Percentiles rank a stretch among this genome's conserved stretches.
Conservation (phyloP, 352 stramenopile species). For the Phytopythium helicoides region DNA sequence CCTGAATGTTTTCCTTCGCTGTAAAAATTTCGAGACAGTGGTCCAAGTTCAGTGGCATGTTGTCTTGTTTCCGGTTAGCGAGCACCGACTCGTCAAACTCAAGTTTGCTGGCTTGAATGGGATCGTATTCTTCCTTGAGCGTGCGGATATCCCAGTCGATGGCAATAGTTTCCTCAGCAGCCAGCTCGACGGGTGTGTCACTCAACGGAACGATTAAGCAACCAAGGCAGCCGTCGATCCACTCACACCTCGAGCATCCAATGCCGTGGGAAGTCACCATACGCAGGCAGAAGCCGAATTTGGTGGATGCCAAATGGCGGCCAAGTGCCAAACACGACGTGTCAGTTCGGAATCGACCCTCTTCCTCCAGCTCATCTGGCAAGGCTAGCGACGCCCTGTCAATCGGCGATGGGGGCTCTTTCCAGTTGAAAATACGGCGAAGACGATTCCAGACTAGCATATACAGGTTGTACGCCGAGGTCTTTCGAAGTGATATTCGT, state of each 20-base stretch:
- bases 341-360: slow-evolving; percentile 30
- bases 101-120: slow-evolving; percentile 80
- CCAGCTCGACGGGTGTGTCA: slow-evolving; percentile 35
- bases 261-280: slow-evolving; percentile 78
- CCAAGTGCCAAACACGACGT: slow-evolving; percentile 63
- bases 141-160: slow-evolving; percentile 91
- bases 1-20: slow-evolving; percentile 71
- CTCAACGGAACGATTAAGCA: slow-evolving; percentile 73
- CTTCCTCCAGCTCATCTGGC: slow-evolving; percentile 10
- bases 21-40: slow-evolving; percentile 89
- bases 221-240: slow-evolving; percentile 83
- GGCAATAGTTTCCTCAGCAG: slow-evolving; percentile 77
- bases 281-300: slow-evolving; percentile 84
- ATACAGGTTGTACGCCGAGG: slow-evolving; percentile 75
- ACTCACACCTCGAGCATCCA: slow-evolving; percentile 88
- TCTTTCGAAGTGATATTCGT: slow-evolving; percentile 57
- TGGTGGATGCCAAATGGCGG: slow-evolving; percentile 51
- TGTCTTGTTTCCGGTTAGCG: slow-evolving; percentile 64
- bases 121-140: slow-evolving; percentile 85
- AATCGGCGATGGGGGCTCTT: slow-evolving; percentile 29
- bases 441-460: slow-evolving; percentile 75
- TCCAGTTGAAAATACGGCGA: slow-evolving; percentile 85
- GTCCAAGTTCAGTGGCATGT: slow-evolving; percentile 75
- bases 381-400: slow-evolving; percentile 17
- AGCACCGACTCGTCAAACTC: slow-evolving; percentile 66